Evolutionary conservation across 306 rosid genomes (phyloP), one percentile per base, ranked within the genome.

Genomic region (Castanopsis chinensis): DNA sequence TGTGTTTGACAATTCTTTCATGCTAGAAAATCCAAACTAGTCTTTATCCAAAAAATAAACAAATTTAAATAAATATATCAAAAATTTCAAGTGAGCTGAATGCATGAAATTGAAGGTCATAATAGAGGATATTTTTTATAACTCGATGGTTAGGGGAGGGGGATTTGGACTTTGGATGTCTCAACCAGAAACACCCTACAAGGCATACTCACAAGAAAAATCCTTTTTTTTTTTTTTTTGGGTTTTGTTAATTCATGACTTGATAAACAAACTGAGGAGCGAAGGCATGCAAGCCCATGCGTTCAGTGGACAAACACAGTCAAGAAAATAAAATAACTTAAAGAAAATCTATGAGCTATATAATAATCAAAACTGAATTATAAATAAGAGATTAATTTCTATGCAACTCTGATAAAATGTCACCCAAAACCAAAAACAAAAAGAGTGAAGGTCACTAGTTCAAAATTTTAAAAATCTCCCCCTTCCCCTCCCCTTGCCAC

Each of bases 21-120:
- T 57, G 18, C 41, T 33, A 14, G 64, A 19, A 56, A 74, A 70
- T 23, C 20, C 43, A 28, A 51, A 41, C 32, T 11, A 19, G 15
- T 58, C 71, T 54, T 17, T 19, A 71, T 56, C 58, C 51, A 64
- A 74, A 19, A 21, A 28, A 27, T 15, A 11, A 43, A 28, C 20
- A 63, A 14, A 12, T 63, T 63, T 63, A n/a, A 1, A 27, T n/a
- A 63, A 63, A 37, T 25, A 25, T 5, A 21, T 21, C 2, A 2
- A 4, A 25, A 52, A 8, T 15, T 15, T 45, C 76, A 52, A 15
- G 72, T 60, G 45, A 37, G 53, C 67, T 43, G 72, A 74, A 69
- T 25, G 78, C 41, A 55, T 70, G 82, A 69, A 68, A 54, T 32
- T 60, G 71, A 15, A 37, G 56, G 27, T 76, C 73, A 75, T 1